Base-by-base conservation (phyloP, 31 red algal genomes). In the Odonthalia washingtoniensis region DNA sequence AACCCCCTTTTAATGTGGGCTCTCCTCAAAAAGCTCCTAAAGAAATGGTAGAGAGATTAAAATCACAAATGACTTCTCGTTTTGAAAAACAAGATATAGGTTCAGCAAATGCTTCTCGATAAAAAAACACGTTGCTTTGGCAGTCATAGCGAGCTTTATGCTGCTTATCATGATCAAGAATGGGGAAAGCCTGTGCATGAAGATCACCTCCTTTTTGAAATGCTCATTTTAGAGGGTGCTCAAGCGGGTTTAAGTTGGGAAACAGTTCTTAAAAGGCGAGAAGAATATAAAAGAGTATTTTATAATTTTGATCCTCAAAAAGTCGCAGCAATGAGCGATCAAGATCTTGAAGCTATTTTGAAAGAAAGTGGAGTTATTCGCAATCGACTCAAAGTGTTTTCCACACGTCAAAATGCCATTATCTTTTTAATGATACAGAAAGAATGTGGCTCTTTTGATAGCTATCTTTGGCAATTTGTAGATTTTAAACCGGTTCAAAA, bases 241-340 rank as follows among this genome's bases (percentile, higher is more conserved):
- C 95, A 96, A 45, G 85, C 90, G 0, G 95, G 95, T 40, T 82
- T 96, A 31, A 89, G 77, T 42, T 96, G 95, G 95, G 32, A 70
- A 0, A 77, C 77, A 37, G 70, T 96, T 40, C 87, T 96, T 28
- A 57, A 66, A 24, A 84, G 81, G 39, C 85, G 95, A 42, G 80
- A 62, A 4, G 76, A 64, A 49, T 96, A 82, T 52, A 85, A 86
- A 33, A 66, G 46, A 17, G 95, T 90, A 0, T 96, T 96, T 78
- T 52, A 70, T 45, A 60, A 81, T 63, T 96, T 90, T 76, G 90
- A 96, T 70, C 46, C 77, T 49, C 40, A 74, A 28, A 61, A 38
- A 36, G 65, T 92, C 36, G 90, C 87, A 26, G 39, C 33, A 9
- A 63, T 90, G 77, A 89, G 77, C 0, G 82, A 85, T 27, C 46